Conservation (phyloP, 352 stramenopile genomes). For the Phytophthora boehmeriae region DNA sequence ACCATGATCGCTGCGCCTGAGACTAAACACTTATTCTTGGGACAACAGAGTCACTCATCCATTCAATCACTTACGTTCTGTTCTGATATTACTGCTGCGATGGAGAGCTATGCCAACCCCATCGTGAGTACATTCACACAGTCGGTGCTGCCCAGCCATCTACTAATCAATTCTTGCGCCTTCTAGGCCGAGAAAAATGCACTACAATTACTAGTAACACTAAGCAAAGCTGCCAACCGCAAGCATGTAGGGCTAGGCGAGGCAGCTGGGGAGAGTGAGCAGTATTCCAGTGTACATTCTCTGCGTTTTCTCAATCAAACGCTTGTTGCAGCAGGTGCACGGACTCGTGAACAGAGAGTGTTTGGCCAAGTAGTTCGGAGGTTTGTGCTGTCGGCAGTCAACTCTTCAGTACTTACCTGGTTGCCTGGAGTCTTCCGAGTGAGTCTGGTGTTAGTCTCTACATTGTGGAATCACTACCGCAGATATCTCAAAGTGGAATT, state of each 20-base stretch:
- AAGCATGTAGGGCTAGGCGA: conserved; percentile 45
- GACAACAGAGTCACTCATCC: conserved; percentile 63
- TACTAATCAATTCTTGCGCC: background rate
- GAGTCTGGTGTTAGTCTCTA: conserved; percentile 71
- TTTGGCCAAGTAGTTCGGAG: conserved; percentile 84
- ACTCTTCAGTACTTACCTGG: conserved; percentile 67
- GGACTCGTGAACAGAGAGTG: conserved; percentile 56
- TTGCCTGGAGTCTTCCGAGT: conserved; percentile 60
- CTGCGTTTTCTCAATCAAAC: conserved; percentile 77
- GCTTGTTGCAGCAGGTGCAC: conserved; percentile 54
- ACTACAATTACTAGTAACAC: conserved; percentile 74
- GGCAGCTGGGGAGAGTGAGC: conserved; percentile 48
- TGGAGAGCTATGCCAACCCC: conserved; percentile 43
- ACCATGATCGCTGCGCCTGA: background rate
- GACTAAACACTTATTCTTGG: background rate
- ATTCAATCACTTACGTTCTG: conserved; percentile 77
- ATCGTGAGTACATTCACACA: conserved; percentile 24
- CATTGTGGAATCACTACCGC: conserved; percentile 87
- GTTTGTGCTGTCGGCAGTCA: conserved; percentile 76
- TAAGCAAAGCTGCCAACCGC: conserved; percentile 75
- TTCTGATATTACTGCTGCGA: conserved; percentile 45
- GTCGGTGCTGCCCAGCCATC: background rate
- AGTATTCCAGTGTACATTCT: conserved; percentile 65
- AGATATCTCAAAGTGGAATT: conserved; percentile 85
- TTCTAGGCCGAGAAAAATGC: conserved; percentile 70